Conservation (phyloP, 192 early-diverging fungal genomes). For the Gaertneriomyces semiglobifer region DNA sequence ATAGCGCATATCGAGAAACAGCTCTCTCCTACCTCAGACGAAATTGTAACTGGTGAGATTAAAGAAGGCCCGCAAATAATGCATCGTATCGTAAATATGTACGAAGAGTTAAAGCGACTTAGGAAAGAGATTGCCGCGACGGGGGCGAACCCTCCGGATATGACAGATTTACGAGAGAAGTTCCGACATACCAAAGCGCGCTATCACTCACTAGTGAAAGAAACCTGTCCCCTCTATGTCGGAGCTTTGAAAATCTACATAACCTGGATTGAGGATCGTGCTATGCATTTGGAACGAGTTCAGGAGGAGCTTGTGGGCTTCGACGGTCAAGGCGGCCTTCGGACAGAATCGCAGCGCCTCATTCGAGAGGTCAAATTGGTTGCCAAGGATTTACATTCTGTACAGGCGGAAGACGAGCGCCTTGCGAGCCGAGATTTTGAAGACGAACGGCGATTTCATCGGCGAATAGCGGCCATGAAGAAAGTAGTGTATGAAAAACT, state of each 20-base stretch:
- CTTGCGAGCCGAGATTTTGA: neutral
- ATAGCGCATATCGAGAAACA: no score
- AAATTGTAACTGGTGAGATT: no score
- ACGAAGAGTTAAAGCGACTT: no score
- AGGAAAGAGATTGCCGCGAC: no score
- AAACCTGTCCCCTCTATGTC: neutral
- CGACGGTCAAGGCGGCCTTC: slow-evolving; percentile 9
- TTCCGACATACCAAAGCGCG: neutral
- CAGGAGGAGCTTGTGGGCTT: slow-evolving; percentile 18
- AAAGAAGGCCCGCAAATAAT: no score
- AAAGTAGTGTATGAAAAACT: slow-evolving; percentile 12
- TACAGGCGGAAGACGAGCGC: neutral
- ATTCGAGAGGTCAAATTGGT: slow-evolving; percentile 5
- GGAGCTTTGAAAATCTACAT: slow-evolving; percentile 5
- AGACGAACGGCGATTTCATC: neutral
- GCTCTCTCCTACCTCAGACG: no score
- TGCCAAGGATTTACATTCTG: neutral
- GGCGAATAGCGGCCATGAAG: neutral
- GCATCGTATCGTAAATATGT: no score
- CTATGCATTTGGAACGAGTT: neutral
- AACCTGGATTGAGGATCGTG: neutral
- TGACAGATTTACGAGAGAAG: neutral
- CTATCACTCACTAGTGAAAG: neutral
- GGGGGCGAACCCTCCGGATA: neutral
- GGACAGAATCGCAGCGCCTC: slow-evolving; percentile 4